Evolutionary conservation across 106 monocot genomes (phyloP).

Genomic region (Chionographis japonica): DNA sequence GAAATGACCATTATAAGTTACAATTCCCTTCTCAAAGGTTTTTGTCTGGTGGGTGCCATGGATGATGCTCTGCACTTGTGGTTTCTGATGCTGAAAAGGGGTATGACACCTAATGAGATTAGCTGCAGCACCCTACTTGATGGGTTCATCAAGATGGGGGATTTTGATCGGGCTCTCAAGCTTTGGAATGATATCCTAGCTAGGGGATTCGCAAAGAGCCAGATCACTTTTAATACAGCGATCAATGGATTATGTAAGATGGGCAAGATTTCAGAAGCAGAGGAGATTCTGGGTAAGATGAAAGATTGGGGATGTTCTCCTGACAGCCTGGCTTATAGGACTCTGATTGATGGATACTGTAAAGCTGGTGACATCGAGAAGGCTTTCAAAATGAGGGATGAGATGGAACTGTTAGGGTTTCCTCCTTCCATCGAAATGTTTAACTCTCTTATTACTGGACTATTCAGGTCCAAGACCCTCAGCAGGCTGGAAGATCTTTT

Average conservation of each 20-base stretch:
- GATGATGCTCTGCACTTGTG: conserved; percentile 78
- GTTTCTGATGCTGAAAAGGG: conserved; percentile 90
- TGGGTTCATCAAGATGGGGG: conserved; percentile 69
- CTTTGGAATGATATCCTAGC: conserved; percentile 76
- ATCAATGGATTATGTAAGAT: conserved; percentile 83
- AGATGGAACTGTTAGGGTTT: conserved; percentile 63
- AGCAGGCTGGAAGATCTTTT: conserved; percentile 42
- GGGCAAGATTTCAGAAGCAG: conserved; percentile 63
- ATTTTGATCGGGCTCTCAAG: conserved; percentile 51
- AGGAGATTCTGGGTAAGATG: conserved; percentile 65
- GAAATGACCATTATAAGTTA: conserved; percentile 53
- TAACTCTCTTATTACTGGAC: conserved; percentile 71
- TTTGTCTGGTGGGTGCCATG: conserved; percentile 34
- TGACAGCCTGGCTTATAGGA: conserved; percentile 67
- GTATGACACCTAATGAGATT: conserved; percentile 76
- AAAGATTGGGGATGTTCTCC: conserved; percentile 57
- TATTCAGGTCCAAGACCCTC: conserved; percentile 36
- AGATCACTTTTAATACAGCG: conserved; percentile 54
- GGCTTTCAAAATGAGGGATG: conserved; percentile 49
- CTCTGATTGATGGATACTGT: conserved; percentile 78
- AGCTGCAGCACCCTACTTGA: conserved; percentile 74
- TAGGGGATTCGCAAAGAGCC: conserved; percentile 64
- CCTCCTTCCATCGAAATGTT: conserved; percentile 69
- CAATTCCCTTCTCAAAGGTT: conserved; percentile 83
- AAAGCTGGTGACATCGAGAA: conserved; percentile 54